Evolutionary conservation across 2,329 filamentous ascomycete genomes (phyloP).

Genomic region (Fusarium annulatum): DNA sequence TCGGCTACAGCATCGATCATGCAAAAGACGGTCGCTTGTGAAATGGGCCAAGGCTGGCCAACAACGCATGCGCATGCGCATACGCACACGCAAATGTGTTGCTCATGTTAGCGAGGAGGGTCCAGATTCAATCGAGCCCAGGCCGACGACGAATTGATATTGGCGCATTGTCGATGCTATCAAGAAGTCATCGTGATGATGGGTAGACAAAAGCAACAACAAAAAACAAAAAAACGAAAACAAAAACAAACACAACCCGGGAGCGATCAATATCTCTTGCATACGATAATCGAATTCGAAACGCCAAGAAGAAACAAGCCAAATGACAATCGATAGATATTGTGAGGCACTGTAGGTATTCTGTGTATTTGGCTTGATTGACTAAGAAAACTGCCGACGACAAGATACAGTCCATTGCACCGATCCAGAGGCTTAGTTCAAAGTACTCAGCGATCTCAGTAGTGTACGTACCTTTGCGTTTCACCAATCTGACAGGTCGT

Average conservation of each 20-base stretch:
- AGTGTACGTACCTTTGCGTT: background rate
- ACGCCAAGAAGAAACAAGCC: slow-evolving; percentile 3
- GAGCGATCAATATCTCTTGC: slow-evolving; percentile 7
- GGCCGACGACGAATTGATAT: background rate
- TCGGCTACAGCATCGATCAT: slow-evolving; percentile 25
- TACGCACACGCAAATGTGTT: background rate
- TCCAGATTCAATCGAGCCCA: slow-evolving; percentile 1
- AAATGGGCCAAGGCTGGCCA: background rate
- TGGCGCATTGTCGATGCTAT: slow-evolving; percentile 5
- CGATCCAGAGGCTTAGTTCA: slow-evolving; percentile 22
- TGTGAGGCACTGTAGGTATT: background rate
- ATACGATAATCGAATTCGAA: background rate
- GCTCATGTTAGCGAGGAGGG: background rate
- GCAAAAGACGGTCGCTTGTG: slow-evolving; percentile 1
- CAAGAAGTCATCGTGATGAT: background rate
- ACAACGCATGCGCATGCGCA: background rate
- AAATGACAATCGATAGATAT: background rate
- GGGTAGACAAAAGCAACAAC: background rate
- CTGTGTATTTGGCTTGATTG: background rate
- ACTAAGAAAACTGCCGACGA: background rate
- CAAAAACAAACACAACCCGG: background rate
- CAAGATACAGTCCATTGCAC: slow-evolving; percentile 9
- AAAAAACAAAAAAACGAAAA: background rate
- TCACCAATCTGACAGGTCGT: slow-evolving; percentile 20
- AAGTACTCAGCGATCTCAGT: slow-evolving; percentile 20